A percentile compares a stretch with the other conserved stretches of the same genome.
These are phyloP conservation scores for Teratosphaeria viscida DNA, from an alignment of 2,329 filamentous ascomycete species.

Conservation along the genomic window DNA sequence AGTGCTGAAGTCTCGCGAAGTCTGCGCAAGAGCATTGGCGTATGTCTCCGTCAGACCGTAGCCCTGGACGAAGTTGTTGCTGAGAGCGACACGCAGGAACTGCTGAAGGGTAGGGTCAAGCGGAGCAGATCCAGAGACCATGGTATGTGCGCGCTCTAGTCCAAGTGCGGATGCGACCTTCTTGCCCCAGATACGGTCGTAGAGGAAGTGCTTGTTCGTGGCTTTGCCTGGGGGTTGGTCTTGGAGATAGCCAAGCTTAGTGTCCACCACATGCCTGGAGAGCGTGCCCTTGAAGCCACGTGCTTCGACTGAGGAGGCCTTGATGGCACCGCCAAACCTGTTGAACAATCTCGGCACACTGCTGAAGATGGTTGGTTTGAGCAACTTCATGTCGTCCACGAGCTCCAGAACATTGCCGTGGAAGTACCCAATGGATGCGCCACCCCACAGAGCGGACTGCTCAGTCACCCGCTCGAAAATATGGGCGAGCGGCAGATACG, in stretches of 20 bases:
- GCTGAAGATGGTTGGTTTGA: conserved; percentile 72
- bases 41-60: conserved; percentile 94
- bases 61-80: conserved; percentile 69
- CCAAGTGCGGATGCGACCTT: conserved; percentile 80
- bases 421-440: conserved; percentile 78
- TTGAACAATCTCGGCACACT: conserved; percentile 90
- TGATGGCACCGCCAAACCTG: conserved; percentile 75
- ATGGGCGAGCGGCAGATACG: conserved; percentile 87
- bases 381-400: conserved; percentile 80
- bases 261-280: conserved; percentile 65
- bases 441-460: conserved; percentile 60
- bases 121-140: conserved; percentile 84
- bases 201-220: conserved; percentile 67
- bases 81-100: conserved; percentile 77
- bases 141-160: conserved; percentile 58
- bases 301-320: conserved; percentile 65
- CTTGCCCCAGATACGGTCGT: conserved; percentile 80
- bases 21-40: conserved; percentile 62
- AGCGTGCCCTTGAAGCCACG: conserved; percentile 71
- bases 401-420: conserved; percentile 79
- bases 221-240: conserved; percentile 54
- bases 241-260: conserved; percentile 71
- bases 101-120: conserved; percentile 80
- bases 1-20: conserved; percentile 56
- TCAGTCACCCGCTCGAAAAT: conserved; percentile 85